Base-by-base conservation (phyloP, 371 early-diverging fungal genomes). In the Gilbertella persicaria region DNA sequence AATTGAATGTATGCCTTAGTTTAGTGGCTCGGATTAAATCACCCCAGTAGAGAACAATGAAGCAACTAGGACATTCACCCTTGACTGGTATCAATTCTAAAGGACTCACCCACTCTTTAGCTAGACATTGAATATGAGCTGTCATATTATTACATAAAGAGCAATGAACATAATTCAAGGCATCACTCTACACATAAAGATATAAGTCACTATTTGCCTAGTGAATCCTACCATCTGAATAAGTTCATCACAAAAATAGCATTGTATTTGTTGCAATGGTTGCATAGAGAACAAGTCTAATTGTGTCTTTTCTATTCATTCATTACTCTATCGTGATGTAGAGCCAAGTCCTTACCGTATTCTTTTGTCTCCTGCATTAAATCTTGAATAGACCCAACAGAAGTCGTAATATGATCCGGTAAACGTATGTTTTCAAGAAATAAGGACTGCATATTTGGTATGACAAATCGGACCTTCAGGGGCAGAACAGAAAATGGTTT, bases 381-480 rank as follows among this genome's bases (percentile, higher is more conserved):
- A 8, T 62, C 57, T 5, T 44, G 20, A 1, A 62, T 43, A 4
- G 57, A 9, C 1, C 62, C 62, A 12, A 53, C 48, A 1, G 62
- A 62, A 10, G 25, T 23, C 5, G 37, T 37, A 7, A 62, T 57
- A 19, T 62, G 62, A 8, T 28, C 38, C 8, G 62, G 53, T 21
- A 62, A 33, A 16, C 13, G 13, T 7, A 21, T 12, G 10, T 42
- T 29, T n/a, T 57, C 62, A 2, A 46, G 21, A 26, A 64, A 59
- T 4, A 64, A 20, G 1, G 47, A 17, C 25, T 55, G 46, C 48
- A 50, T 39, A 43, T 37, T 42, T 3, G 42, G 59, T 21, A 33
- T 1, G 7, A 52, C 40, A 52, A 64, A 64, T 36, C 59, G 55
- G 29, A 59, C 25, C 23, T 64, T 58, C 10, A 64, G 41, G 9